Evolutionary conservation across 2,329 filamentous ascomycete species (phyloP), one percentile per base, ranked within the genome.

Genomic region (Cladophialophora exuberans): DNA sequence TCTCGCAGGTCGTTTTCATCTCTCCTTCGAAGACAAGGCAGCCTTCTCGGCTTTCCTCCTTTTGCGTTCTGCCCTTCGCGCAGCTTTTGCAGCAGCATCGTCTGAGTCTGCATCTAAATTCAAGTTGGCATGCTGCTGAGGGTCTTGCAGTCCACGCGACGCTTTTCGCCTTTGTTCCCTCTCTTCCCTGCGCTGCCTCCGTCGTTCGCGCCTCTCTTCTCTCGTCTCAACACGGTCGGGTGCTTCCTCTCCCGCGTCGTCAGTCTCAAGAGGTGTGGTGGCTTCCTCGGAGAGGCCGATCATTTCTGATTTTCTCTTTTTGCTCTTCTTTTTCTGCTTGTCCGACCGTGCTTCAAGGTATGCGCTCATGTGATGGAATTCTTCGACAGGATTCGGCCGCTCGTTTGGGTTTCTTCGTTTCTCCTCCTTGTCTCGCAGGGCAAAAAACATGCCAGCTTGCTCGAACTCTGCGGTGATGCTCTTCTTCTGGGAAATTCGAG

Each of bases 171-270:
- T 6, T 15, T 18, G 46, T 33, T 51, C 53, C 33, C 50, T 60
- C 47, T 61, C 56, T 23, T 64, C 62, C 50, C 52, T 62, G 26
- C 59, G 31, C 26, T 31, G 51, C 20, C 53, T 44, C 30, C 62
- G 53, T 11, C 61, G 54, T 36, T 59, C 59, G 26, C 54, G 55
- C 38, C 62, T 57, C 39, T 64, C 50, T 51, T 64, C 60, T 50
- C 62, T 64, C 18, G 55, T 60, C 39, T 63, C 59, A 13, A 44
- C 42, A 17, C 35, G 42, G 7, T 35, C 45, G 17, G 30, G 15
- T 9, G 33, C 5, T 13, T 33, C 28, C 22, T 39, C 31, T 10
- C 44, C 44, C 15, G 28, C 45, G 26, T 48, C 23, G 6, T 26
- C 31, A 15, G 33, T 23, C 5, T 35, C 35, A n/a, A 28, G 35